Evolutionary conservation across 208 protist species (phyloP), one percentile per base, ranked within the genome.

Genomic region (Leptomonas pyrrhocoris): DNA sequence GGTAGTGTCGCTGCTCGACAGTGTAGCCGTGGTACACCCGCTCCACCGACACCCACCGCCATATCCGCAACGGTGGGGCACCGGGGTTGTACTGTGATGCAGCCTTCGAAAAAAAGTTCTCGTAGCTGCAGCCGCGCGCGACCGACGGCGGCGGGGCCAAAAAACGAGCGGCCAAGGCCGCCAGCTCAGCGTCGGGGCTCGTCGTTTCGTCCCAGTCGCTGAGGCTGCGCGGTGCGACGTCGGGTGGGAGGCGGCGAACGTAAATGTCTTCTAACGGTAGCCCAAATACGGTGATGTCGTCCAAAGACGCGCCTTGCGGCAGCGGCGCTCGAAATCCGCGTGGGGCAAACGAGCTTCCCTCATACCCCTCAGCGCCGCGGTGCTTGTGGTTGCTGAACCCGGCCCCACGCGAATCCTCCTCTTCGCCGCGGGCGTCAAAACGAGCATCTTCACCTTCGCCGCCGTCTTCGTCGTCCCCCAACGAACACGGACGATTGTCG

Each of bases 31-130:
- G 57, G 59, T 96, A 96, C n/a, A 96, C 76, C 15, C 77, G 70
- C 30, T 88, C 66, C 36, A 96, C 68, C 6, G 76, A 53, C 16
- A 94, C 84, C 89, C 92, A 96, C 23, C 92, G 85, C 89, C 92
- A 96, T 7, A 84, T 16, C 18, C 58, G 23, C 25, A 34, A 27
- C n/a, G 51, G 31, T 18, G 40, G 13, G 8, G n/a, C 65, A 30
- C 48, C 13, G 4, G 28, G 18, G 21, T 46, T 58, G 45, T 30
- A 25, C 21, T 23, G 38, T 19, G 23, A 27, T 31, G 36, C 45
- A 19, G 55, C 28, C 40, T 31, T 16, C n/a, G n/a, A 43, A 30
- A 74, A 73, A 31, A 70, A 64, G 56, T 67, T 66, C n/a, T 45
- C 34, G 19, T 0, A 21, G 7, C 9, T 46, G 21, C 30, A 30